Conservation (phyloP, 2,329 filamentous ascomycete species). For the Thielaviopsis ethacetica region DNA sequence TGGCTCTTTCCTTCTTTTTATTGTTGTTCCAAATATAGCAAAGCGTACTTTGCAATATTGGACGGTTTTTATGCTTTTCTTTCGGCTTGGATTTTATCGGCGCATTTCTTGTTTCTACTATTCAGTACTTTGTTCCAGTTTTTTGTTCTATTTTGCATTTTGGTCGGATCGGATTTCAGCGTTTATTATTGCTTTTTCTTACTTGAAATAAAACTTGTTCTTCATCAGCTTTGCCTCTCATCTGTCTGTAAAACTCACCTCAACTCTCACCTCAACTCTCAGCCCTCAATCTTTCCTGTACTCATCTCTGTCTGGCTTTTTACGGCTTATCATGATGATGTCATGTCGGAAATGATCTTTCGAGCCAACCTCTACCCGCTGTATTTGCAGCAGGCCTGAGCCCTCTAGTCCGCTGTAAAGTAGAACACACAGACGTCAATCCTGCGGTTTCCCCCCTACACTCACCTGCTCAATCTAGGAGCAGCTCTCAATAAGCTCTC, state of each 20-base stretch:
- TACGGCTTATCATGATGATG: background rate
- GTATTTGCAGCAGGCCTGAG: background rate
- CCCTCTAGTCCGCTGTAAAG: background rate
- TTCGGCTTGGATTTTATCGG: no score
- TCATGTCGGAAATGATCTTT: background rate
- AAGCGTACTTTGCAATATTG: no score
- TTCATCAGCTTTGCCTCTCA: no score
- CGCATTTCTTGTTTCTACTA: no score
- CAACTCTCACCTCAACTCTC: background rate
- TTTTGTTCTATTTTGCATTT: background rate
- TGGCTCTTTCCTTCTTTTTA: no score
- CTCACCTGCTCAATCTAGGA: background rate
- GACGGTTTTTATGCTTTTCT: no score
- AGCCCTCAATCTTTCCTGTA: background rate
- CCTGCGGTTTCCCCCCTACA: background rate
- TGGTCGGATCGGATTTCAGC: background rate
- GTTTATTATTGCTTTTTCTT: background rate
- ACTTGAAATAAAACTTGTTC: no score
- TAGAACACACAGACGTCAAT: background rate
- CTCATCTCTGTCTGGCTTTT: background rate
- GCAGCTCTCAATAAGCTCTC: background rate
- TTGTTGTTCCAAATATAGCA: no score
- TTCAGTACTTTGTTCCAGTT: no score
- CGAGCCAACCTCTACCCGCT: background rate
- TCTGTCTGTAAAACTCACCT: background rate